Evolutionary conservation across 2,329 filamentous ascomycete species (phyloP).

Genomic region (Pseudogymnoascus sp.): DNA sequence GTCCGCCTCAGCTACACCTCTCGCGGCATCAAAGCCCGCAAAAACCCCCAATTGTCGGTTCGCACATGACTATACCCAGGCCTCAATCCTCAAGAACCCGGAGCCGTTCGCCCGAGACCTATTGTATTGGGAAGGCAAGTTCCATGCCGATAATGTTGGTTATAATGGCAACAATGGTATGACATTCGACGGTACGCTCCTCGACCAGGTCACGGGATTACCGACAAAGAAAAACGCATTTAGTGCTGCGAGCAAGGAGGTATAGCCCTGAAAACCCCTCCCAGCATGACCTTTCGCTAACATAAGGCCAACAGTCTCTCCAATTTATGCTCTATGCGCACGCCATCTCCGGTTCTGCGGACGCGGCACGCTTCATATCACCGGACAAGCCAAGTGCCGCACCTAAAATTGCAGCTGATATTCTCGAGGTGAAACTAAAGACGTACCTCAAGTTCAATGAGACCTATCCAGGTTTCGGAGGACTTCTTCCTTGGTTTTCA

Average conservation of each 20-base stretch:
- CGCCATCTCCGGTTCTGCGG: conserved; percentile 31
- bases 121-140: conserved; percentile 39
- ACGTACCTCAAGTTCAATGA: conserved; percentile 36
- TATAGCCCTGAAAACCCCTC: conserved; percentile 10
- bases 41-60: conserved; percentile 22
- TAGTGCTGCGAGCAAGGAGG: conserved; percentile 35
- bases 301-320: conserved; percentile 26
- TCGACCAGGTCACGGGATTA: conserved; percentile 33
- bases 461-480: conserved; percentile 36
- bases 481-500: conserved; percentile 35
- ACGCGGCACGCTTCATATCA: conserved; percentile 35
- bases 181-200: conserved; percentile 35
- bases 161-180: conserved; percentile 38
- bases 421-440: conserved; percentile 34
- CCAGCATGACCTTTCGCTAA: neutral
- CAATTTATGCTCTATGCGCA: conserved; percentile 39
- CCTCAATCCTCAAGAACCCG: conserved; percentile 26
- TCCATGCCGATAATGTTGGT: conserved; percentile 35
- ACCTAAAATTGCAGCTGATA: conserved; percentile 29
- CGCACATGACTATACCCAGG: conserved; percentile 19
- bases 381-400: conserved; percentile 29
- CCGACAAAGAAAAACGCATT: conserved; percentile 32
- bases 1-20: conserved; percentile 1
- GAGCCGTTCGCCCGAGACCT: conserved; percentile 32
- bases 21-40: neutral